Base-by-base conservation (phyloP, 495 filamentous ascomycete genomes). In the Ascodesmis nigricans region DNA sequence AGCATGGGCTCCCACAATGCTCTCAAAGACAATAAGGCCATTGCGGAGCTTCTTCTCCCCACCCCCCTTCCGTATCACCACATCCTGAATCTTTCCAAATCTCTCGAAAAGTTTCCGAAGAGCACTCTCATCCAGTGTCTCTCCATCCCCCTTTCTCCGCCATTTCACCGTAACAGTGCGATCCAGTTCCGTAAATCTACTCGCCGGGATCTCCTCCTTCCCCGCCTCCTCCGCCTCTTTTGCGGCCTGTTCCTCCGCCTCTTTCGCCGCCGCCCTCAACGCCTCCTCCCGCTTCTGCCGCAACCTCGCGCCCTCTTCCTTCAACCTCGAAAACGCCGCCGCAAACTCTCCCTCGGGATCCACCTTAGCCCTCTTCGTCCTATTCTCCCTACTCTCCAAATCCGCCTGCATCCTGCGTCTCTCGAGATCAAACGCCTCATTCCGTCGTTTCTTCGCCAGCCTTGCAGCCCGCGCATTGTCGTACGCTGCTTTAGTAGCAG, bases 331-430 rank as follows among this genome's bases (percentile, higher is more conserved):
- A 17, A 52, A 23, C 34, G 42, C 34, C n/a, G 13, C 21, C 10
- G 46, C 35, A 76, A 47, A 1, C 73, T 66, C 36, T 48, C 62
- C 35, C 53, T 70, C 26, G 43, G 56, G 17, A 49, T 71, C 43
- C 51, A 60, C 19, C 21, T 40, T 44, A 2, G 36, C 23, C 2
- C 37, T 22, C 41, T 50, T 50, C 0, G 43, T 48, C 27, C 17
- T 24, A 9, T 34, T 37, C 17, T 51, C 41, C 4, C 28, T 10
- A 18, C 18, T 45, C 55, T 81, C 75, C 32, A 81, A 53, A 50
- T 83, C 75, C 52, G 79, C 72, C 49, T 69, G 66, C 75, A 82
- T 78, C 54, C 67, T 61, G 48, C 71, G 55, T 45, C 77, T 62
- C 47, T 63, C 63, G 5, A 71, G 62, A 43, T 73, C 71, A 47